phyloP scores from a whole-genome alignment of 352 stramenopile species.

The Globisporangium echinulatum region DNA sequence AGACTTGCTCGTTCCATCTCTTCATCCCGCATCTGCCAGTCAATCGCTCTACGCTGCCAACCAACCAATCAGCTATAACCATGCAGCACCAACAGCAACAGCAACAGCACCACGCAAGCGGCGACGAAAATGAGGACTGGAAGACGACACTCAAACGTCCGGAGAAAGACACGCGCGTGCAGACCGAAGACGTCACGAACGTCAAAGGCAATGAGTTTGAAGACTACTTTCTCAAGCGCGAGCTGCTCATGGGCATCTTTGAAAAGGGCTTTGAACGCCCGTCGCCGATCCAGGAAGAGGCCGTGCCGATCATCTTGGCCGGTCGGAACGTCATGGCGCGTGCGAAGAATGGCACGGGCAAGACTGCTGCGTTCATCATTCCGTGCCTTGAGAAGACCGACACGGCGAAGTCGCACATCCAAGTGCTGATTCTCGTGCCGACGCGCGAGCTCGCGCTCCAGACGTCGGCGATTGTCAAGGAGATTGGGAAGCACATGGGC shows the following conservation, averaged over 20 bases:
- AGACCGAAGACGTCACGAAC: constrained; percentile 96
- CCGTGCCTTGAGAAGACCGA: constrained; percentile 99
- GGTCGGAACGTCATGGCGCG: constrained; percentile 97
- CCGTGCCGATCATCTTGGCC: constrained; percentile 98
- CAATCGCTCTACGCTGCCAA: background rate
- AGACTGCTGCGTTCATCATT: constrained; percentile 99
- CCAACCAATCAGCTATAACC: background rate
- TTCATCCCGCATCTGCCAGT: too few species aligned
- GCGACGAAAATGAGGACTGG: constrained; percentile 53
- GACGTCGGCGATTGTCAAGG: constrained; percentile 97
- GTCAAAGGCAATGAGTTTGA: constrained; percentile 99
- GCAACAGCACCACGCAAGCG: constrained; percentile 8
- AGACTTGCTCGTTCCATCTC: too few species aligned
- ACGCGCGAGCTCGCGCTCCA: constrained; percentile 98
- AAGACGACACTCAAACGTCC: constrained; percentile 75
- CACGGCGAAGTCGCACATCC: constrained; percentile 93
- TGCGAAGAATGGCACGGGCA: constrained; percentile 99
- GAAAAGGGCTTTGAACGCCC: constrained; percentile 99
- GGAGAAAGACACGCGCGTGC: constrained; percentile 83
- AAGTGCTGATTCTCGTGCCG: constrained; percentile 98
- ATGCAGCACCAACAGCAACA: constrained; percentile 15
- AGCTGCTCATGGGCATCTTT: constrained; percentile 99
- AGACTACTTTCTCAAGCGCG: constrained; percentile 99
- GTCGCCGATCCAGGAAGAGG: constrained; percentile 98
- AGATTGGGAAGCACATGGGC: constrained; percentile 97